phyloP scores from a whole-genome alignment of 108 stramenopile species.

The Skeletonema marinoi region DNA sequence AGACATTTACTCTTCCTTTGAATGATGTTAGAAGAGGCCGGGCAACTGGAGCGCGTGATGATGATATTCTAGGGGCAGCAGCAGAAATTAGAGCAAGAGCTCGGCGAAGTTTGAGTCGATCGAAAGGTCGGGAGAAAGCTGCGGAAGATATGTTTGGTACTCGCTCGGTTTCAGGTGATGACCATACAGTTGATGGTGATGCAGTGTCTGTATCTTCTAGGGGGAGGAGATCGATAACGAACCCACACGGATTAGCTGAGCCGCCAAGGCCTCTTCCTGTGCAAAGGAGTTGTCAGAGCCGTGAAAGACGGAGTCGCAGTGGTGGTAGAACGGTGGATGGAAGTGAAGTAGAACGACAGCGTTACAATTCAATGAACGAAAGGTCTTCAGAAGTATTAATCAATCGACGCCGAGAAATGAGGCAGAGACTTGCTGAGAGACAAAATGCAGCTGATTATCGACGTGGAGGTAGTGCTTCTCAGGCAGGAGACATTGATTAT shows the following conservation, averaged over 20 bases:
- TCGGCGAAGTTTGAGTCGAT: conserved; percentile 35
- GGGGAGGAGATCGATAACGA: conserved; percentile 27
- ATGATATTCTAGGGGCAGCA: conserved; percentile 39
- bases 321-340: not conserved
- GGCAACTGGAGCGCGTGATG: not conserved
- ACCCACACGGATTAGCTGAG: conserved; percentile 33
- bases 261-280: conserved; percentile 18
- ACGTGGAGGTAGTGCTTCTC: not conserved
- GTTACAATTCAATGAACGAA: not conserved
- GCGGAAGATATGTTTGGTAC: conserved; percentile 27
- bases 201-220: conserved; percentile 1
- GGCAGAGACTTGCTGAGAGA: conserved; percentile 33
- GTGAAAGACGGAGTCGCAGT: conserved; percentile 11
- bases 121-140: conserved; percentile 34
- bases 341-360: not conserved
- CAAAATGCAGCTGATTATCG: conserved; percentile 22
- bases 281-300: conserved; percentile 38
- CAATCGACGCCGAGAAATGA: conserved; percentile 42
- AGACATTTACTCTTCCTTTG: conserved; percentile 11
- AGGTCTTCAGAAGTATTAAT: conserved; percentile 26
- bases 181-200: conserved; percentile 12
- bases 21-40: conserved; percentile 12
- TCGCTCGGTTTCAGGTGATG: conserved; percentile 1
- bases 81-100: conserved; percentile 37
- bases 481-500: not conserved